A percentile compares a stretch with the other conserved stretches of the same genome.
phyloP scores from a whole-genome alignment of 108 stramenopile species.

The Nannochloropsis gaditana region DNA sequence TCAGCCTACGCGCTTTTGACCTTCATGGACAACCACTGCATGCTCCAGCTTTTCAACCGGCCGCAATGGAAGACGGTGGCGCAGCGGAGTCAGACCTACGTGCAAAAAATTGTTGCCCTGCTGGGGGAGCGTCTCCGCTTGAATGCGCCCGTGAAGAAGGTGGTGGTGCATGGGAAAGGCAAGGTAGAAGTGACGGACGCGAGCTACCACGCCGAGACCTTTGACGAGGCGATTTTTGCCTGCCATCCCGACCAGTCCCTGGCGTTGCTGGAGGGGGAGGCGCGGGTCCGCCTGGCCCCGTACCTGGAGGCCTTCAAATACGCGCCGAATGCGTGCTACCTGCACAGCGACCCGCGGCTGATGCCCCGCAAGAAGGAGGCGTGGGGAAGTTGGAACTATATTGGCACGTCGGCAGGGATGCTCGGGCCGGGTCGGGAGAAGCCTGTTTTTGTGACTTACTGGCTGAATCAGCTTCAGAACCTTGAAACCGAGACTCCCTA shows the following conservation, averaged over 20 bases:
- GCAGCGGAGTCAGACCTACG: constrained; percentile 69
- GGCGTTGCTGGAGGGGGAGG: constrained; percentile 55
- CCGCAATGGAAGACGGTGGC: constrained; percentile 78
- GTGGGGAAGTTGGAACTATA: constrained; percentile 91
- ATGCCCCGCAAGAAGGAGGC: constrained; percentile 75
- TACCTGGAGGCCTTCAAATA: constrained; percentile 57
- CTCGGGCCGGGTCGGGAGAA: constrained; percentile 33
- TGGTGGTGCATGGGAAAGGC: neutral
- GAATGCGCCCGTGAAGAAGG: constrained; percentile 32
- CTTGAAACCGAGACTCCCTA: constrained; percentile 62
- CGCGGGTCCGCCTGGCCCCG: constrained; percentile 45
- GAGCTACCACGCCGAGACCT: constrained; percentile 18
- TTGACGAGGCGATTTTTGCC: constrained; percentile 65
- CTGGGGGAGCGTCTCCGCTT: constrained; percentile 58
- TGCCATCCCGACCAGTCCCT: constrained; percentile 73
- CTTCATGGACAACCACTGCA: constrained; percentile 89
- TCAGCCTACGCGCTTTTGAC: constrained; percentile 72
- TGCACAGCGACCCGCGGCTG: constrained; percentile 78
- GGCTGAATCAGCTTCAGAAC: constrained; percentile 88
- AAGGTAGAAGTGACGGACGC: constrained; percentile 44
- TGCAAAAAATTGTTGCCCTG: constrained; percentile 56
- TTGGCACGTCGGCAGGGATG: constrained; percentile 57
- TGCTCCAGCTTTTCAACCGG: constrained; percentile 65
- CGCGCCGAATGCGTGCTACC: constrained; percentile 72
- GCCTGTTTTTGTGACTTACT: constrained; percentile 79